phyloP scores from a whole-genome alignment of 768 basidiomycete genomes.

The Hygrophorus pudorinus region DNA sequence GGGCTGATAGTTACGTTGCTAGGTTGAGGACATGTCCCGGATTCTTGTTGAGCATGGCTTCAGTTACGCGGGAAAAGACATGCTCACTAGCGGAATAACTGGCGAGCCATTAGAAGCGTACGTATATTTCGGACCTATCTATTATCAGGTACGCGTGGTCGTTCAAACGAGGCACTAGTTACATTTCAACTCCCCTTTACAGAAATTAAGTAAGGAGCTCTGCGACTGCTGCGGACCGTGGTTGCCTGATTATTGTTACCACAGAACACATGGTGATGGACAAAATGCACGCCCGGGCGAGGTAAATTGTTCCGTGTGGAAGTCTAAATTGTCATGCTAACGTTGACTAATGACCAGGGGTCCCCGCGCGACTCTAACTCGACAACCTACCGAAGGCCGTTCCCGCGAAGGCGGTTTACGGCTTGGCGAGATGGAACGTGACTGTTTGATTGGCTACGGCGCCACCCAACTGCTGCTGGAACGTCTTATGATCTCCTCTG shows the following conservation, averaged over 20 bases:
- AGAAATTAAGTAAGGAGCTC: conserved; percentile 82
- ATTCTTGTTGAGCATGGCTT: conserved; percentile 93
- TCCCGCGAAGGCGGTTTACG: conserved; percentile 96
- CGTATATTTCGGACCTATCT: conserved; percentile 97
- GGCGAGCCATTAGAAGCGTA: conserved; percentile 95
- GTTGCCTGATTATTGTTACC: conserved; percentile 11
- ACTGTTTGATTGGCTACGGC: conserved; percentile 97
- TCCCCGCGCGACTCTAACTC: conserved; percentile 90
- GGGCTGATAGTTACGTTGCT: not conserved
- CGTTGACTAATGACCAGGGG: conserved; percentile 41
- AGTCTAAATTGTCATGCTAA: not conserved
- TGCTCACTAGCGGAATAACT: conserved; percentile 96
- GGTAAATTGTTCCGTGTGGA: conserved; percentile 35
- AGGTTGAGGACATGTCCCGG: conserved; percentile 97
- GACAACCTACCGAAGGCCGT: conserved; percentile 97
- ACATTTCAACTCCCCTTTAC: conserved; percentile 12
- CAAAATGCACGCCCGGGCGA: conserved; percentile 99
- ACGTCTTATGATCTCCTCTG: conserved; percentile 97
- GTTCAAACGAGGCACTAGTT: conserved; percentile 1
- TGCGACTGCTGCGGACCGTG: not conserved
- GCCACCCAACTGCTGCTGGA: conserved; percentile 94
- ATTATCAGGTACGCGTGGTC: conserved; percentile 66
- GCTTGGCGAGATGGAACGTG: conserved; percentile 98
- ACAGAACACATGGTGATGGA: conserved; percentile 99
- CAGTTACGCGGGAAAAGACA: conserved; percentile 98